Base-by-base conservation (phyloP, 1,284 basidiomycete species). In the Boletus mariae region DNA sequence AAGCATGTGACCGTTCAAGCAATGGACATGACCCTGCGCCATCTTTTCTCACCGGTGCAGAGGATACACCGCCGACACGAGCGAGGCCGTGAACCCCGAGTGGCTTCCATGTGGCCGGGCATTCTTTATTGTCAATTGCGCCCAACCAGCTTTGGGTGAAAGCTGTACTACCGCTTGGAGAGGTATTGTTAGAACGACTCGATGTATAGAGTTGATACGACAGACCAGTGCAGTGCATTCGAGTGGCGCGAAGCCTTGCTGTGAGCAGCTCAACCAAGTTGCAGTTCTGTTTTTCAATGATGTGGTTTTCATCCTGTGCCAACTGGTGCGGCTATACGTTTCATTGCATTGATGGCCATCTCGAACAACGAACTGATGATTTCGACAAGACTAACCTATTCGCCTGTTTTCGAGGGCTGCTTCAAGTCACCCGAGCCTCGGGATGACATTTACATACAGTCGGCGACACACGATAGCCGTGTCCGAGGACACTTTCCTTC, bases 181-280 rank as follows among this genome's bases (percentile, higher is more conserved):
- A 11, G 40, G 15, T 10, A 17, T 44, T 29, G 26, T n/a, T 28
- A 44, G 42, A 44, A 10, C 15, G 9, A 29, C 6, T 41, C 11
- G 5, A 25, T 41, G 37, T 20, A 23, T 40, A 5, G 15, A 35
- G 2, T 42, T 42, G 41, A 42, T 42, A 26, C 41, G 23, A 42
- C 25, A 5, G 38, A 42, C 29, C 31, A 32, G 44, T 15, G 13
- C 45, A 44, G 26, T 32, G 51, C 31, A 17, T 7, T 11, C 23
- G 38, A 37, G 38, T 9, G 38, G n/a, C 40, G 61, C 5, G 13
- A 38, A 28, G 7, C 41, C 7, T 29, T 29, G 57, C 63, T 47
- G 54, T 54, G 12, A 13, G 29, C 3, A 2, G 26, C 29, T 49
- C 46, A 12, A 38, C 42, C 42, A 44, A 28, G 26, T 25, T 41